Percentiles rank a stretch among this genome's conserved stretches.
phyloP scores from a whole-genome alignment of 331 rosid genomes.

The Telfairia occidentalis region DNA sequence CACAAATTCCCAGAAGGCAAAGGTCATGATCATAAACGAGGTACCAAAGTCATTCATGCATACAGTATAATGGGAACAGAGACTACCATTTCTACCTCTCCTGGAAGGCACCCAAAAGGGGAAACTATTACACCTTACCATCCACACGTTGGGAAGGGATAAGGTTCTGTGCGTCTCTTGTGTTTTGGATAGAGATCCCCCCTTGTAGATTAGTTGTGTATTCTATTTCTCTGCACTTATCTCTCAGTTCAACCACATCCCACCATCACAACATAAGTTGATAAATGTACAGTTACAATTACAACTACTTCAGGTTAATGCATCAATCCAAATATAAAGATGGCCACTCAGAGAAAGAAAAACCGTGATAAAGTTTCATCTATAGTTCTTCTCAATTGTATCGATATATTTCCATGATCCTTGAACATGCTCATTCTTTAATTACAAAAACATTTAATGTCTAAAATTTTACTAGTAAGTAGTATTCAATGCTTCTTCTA shows the following conservation, averaged over 20 bases:
- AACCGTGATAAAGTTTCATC: background rate
- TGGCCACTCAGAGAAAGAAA: background rate
- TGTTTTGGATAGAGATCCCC: background rate
- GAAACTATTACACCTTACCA: background rate
- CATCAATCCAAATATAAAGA: background rate
- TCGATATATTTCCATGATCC: background rate
- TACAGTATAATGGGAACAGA: conserved; percentile 2
- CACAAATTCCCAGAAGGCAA: background rate
- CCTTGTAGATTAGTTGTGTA: background rate
- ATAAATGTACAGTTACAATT: background rate
- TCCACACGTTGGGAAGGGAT: background rate
- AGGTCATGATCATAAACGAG: background rate
- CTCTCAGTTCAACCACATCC: background rate
- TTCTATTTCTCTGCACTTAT: background rate
- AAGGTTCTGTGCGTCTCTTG: background rate
- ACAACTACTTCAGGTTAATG: background rate
- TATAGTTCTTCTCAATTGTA: background rate
- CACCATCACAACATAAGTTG: background rate
- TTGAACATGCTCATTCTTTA: background rate
- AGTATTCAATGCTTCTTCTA: background rate
- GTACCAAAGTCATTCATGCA: background rate
- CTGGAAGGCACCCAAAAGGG: conserved; percentile 6
- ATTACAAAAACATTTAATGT: no score
- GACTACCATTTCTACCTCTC: conserved; percentile 2
- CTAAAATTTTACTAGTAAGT: no score